Evolutionary conservation across 441 rosid species (phyloP), one percentile per base, ranked within the genome.

Genomic region (Cnidoscolus chayamansa): DNA sequence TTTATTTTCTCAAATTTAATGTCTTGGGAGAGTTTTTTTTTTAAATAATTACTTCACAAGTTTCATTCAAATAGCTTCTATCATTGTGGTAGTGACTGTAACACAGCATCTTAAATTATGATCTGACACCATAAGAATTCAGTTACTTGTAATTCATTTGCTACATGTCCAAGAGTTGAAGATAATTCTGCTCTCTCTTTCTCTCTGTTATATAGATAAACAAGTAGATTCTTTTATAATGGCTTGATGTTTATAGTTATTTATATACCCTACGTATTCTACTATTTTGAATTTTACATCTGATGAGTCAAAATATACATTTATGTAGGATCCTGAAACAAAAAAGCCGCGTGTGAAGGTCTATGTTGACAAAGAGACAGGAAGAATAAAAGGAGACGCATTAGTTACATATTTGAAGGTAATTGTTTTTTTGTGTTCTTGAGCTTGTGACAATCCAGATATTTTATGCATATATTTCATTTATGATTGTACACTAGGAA

Each of bases 321-420:
- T 40, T 71, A 67, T 80, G 6, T 81, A 95, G 99, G 98, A 95
- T 60, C 88, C 96, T 70, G 98, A 95, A 77, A 81, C 87, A 57
- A 91, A 91, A 76, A 90, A 85, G 77, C 97, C 96, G 73, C 98
- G 97, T 71, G 84, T 95, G 69, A 95, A 95, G 89, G 88, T 95
- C 70, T 95, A 95, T 83, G 77, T 83, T 71, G 91, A 91, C 81
- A 95, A 82, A 91, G 89, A 82, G 76, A 91, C 97, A 7, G 93
- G 98, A 82, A 86, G 78, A 81, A 79, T 80, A 79, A 95, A 93
- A 63, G 99, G 98, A 17, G 99, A 95, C 82, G 99, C 99, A 62
- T 89, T 95, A 68, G 84, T 95, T 77, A 88, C 98, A 15, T 95
- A 82, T 82, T 81, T 95, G 74, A 95, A 95, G 95, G 97, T 91